Percentiles rank a stretch among this genome's conserved stretches.
phyloP scores from a whole-genome alignment of 257 asterid genomes.

The Fraxinus cuspidata region DNA sequence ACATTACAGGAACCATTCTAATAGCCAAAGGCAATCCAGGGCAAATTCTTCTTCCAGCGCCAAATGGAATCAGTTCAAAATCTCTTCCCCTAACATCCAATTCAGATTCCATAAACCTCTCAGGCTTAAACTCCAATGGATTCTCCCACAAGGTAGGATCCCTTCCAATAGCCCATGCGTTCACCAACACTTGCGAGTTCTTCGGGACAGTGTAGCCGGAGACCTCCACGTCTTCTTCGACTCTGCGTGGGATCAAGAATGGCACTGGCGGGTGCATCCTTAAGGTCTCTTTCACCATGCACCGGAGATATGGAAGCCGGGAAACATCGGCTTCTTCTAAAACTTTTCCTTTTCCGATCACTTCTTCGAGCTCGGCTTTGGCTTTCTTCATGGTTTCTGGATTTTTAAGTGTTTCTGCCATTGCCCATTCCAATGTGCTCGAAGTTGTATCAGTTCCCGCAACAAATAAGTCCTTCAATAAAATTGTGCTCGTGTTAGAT shows the following conservation, averaged over 20 bases:
- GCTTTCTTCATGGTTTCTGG: conserved; percentile 55
- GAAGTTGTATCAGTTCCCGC: conserved; percentile 75
- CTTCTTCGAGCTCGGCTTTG: conserved; percentile 54
- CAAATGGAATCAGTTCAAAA: conserved; percentile 73
- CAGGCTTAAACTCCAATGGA: conserved; percentile 64
- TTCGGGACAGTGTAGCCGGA: conserved; percentile 53
- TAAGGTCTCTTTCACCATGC: conserved; percentile 61
- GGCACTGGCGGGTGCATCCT: conserved; percentile 78
- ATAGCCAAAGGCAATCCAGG: conserved; percentile 64
- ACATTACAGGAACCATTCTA: conserved; percentile 51
- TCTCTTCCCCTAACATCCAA: conserved; percentile 58
- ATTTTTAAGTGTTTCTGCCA: conserved; percentile 64
- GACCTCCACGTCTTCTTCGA: conserved; percentile 46
- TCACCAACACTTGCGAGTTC: conserved; percentile 54
- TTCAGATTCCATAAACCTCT: conserved; percentile 50
- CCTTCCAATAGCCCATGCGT: conserved; percentile 69
- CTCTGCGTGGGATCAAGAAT: conserved; percentile 60
- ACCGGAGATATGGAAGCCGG: conserved; percentile 55
- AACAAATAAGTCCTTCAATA: conserved; percentile 54
- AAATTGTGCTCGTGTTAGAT: background rate
- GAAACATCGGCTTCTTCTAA: conserved; percentile 51
- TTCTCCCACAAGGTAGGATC: conserved; percentile 56
- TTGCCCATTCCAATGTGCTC: conserved; percentile 78
- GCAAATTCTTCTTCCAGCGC: conserved; percentile 77
- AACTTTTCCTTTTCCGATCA: conserved; percentile 49